phyloP scores from a whole-genome alignment of 768 basidiomycete genomes.

The Kondoa malvinella region DNA sequence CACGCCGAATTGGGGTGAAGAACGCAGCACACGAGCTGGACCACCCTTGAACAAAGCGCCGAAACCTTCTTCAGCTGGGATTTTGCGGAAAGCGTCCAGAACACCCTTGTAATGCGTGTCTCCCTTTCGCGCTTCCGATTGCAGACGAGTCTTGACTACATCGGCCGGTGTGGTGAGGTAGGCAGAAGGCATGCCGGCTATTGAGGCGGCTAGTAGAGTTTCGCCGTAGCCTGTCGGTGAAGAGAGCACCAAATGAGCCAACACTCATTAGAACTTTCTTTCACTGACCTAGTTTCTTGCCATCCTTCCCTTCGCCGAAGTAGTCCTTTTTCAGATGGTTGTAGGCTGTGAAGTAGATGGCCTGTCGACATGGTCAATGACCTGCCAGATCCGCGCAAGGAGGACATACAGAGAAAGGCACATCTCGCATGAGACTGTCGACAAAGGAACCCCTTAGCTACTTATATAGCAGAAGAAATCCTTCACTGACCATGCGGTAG shows the following conservation, averaged over 20 bases:
- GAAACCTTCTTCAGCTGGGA: slow-evolving; percentile 79
- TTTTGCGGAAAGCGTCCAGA: slow-evolving; percentile 71
- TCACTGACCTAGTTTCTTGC: slow-evolving; percentile 51
- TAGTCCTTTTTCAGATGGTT: slow-evolving; percentile 61
- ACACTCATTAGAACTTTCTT: neutral
- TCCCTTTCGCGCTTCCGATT: slow-evolving; percentile 79
- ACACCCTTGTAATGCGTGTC: slow-evolving; percentile 83
- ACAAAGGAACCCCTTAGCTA: too few species aligned
- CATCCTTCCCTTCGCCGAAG: slow-evolving; percentile 88
- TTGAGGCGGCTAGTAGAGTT: slow-evolving; percentile 63
- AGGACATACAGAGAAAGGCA: slow-evolving; percentile 90
- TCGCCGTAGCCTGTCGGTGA: slow-evolving; percentile 48
- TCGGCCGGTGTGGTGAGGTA: slow-evolving; percentile 82
- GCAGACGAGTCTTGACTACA: slow-evolving; percentile 75
- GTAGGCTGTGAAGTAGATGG: slow-evolving; percentile 38
- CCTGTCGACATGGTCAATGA: slow-evolving; percentile 6
- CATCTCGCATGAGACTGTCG: slow-evolving; percentile 56
- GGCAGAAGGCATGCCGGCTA: slow-evolving; percentile 56
- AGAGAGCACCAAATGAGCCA: neutral
- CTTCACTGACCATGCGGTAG: slow-evolving; percentile 55
- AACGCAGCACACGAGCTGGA: slow-evolving; percentile 66
- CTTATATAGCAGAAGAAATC: too few species aligned
- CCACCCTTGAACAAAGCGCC: slow-evolving; percentile 82
- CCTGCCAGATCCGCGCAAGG: slow-evolving; percentile 39
- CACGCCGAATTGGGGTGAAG: slow-evolving; percentile 66